Base-by-base conservation (phyloP, 192 early-diverging fungal species). In the Rhizoclosmatium globosum region DNA sequence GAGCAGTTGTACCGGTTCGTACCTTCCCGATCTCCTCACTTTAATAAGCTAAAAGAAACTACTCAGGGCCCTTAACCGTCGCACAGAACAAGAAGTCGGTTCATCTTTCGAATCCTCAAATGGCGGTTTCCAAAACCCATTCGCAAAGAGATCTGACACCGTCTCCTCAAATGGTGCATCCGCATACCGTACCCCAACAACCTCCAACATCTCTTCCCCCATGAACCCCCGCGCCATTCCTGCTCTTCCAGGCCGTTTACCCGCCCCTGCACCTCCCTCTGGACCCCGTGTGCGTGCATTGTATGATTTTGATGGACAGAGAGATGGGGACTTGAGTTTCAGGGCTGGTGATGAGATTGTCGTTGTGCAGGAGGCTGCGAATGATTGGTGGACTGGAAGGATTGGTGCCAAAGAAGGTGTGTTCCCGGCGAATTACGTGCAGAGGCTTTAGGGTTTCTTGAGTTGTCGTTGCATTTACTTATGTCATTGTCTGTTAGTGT, bases 361-460 rank as follows among this genome's bases (percentile, higher is more conserved):
- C 39, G 82, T 93, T 45, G 68, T 88, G 69, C 90, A 93, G n/a
- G 91, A 90, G 83, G 91, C 92, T 3, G 85, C 84, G 47, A 91
- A 95, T 77, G 94, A 96, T 79, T 98, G 97, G 97, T 98, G 96
- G 97, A 89, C 90, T 43, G 97, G 96, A 41, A 78, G 61, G 46
- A 90, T 87, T 76, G 88, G 92, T 48, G 92, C 90, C 43, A 81
- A 77, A 42, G 86, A 86, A 56, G 96, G 95, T 17, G 81, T 85
- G 61, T 88, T 88, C 73, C 87, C 87, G 2, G 85, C 82, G n/a
- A 88, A 88, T 69, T 88, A 86, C 72, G 87, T 88, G 46, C 65
- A 79, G 72, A 50, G 48, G 15, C 48, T 4, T 50, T 50, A n/a
- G n/a, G n/a, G n/a, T n/a, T n/a, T n/a, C n/a, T n/a, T n/a, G n/a